Conservation (phyloP, 1,284 basidiomycete species). For the Pulveroboletus sp. region DNA sequence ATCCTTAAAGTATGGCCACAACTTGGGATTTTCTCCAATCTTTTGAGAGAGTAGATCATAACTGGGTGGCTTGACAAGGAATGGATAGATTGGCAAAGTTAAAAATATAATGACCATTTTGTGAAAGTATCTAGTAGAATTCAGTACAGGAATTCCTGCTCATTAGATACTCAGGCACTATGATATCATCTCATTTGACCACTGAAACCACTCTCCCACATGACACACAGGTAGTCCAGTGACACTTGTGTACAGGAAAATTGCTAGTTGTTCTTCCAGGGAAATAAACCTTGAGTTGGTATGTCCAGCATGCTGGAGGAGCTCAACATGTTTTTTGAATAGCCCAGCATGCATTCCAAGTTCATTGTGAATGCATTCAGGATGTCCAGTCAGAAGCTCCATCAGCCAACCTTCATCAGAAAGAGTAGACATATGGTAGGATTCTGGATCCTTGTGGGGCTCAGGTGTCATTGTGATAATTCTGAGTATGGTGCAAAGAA, state of each 20-base stretch:
- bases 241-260: neutral
- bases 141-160: too few relatives aligned
- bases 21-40: neutral
- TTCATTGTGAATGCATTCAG: neutral
- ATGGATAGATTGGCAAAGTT: too few relatives aligned
- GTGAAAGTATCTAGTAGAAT: too few relatives aligned
- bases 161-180: neutral
- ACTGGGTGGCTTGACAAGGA: too few relatives aligned
- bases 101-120: too few relatives aligned
- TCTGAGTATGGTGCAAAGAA: too few relatives aligned
- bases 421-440: neutral
- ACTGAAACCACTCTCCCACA: neutral
- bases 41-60: neutral
- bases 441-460: neutral
- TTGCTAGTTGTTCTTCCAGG: neutral
- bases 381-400: neutral
- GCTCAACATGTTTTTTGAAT: neutral
- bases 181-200: neutral
- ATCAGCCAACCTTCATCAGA: neutral
- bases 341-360: neutral
- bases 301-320: neutral
- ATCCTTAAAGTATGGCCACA: constrained; percentile 3
- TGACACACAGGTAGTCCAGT: neutral
- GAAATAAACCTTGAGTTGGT: neutral
- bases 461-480: too few relatives aligned